These are phyloP conservation scores for Fusarium irregulare DNA, from an alignment of 2,329 filamentous ascomycete species.

Conservation along the genomic window DNA sequence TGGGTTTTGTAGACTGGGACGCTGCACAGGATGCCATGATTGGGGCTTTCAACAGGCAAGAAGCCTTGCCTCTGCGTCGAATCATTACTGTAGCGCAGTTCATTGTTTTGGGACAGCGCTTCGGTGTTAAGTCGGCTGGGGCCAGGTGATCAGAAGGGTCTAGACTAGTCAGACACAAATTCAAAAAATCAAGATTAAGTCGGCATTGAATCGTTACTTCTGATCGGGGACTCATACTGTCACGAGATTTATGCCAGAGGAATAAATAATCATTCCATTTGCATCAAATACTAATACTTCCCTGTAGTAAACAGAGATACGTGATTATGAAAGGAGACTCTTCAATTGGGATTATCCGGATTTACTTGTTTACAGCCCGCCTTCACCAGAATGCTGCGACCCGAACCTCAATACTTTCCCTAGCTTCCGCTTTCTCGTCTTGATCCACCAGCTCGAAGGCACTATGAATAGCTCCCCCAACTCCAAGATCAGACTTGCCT, in stretches of 20 bases:
- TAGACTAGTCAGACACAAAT: no score
- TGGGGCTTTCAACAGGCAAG: neutral
- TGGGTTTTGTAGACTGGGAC: slow-evolving; percentile 1
- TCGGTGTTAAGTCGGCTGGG: neutral
- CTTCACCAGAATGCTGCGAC: slow-evolving; percentile 3
- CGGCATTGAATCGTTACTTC: no score
- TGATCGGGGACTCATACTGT: no score
- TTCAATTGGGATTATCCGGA: neutral
- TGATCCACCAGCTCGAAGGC: slow-evolving; percentile 6
- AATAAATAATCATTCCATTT: no score
- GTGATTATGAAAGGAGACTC: no score
- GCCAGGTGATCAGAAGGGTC: no score
- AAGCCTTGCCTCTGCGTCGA: neutral
- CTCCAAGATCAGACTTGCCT: neutral
- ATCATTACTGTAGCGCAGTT: slow-evolving; percentile 8
- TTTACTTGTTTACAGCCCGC: no score
- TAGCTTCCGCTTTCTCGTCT: neutral
- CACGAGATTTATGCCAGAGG: no score
- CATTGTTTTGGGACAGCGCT: slow-evolving; percentile 1
- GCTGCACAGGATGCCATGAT: neutral
- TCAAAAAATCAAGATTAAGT: no score
- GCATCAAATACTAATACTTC: no score
- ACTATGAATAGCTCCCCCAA: slow-evolving; percentile 10
- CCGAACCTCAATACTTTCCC: slow-evolving; percentile 8
- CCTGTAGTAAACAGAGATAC: no score